These are phyloP conservation scores for Grosmannia clavigera DNA, from an alignment of 2,329 filamentous ascomycete species.

Conservation along the genomic window DNA sequence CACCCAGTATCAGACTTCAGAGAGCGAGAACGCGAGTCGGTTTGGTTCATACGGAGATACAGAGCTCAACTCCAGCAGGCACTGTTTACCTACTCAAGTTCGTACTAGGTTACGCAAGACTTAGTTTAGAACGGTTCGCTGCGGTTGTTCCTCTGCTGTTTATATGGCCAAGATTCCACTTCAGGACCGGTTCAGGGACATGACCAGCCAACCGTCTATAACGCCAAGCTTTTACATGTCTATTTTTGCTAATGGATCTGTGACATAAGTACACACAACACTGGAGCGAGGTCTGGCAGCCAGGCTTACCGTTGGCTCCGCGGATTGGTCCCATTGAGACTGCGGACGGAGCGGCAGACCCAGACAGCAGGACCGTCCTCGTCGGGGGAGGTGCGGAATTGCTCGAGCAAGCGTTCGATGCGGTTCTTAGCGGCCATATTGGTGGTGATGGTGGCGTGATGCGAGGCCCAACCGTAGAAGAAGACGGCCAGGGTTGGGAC, in stretches of 20 bases:
- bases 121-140: too few relatives aligned
- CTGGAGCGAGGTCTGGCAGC: background rate
- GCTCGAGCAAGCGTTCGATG: conserved; percentile 25
- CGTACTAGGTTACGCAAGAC: too few relatives aligned
- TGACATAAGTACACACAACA: background rate
- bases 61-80: too few relatives aligned
- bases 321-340: conserved; percentile 9
- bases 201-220: too few relatives aligned
- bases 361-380: conserved; percentile 9
- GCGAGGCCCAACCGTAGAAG: conserved; percentile 54
- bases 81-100: too few relatives aligned
- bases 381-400: conserved; percentile 2
- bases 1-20: too few relatives aligned
- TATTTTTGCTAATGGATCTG: background rate
- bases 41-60: too few relatives aligned
- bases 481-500: conserved; percentile 54
- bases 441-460: conserved; percentile 55
- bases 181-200: too few relatives aligned
- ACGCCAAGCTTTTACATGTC: background rate
- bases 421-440: conserved; percentile 56
- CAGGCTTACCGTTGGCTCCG: background rate
- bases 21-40: too few relatives aligned
- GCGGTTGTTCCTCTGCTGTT: too few relatives aligned
- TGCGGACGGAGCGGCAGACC: conserved; percentile 8
- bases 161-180: too few relatives aligned